Conservation (phyloP, 108 stramenopile species). For the Epipyxis sp. region DNA sequence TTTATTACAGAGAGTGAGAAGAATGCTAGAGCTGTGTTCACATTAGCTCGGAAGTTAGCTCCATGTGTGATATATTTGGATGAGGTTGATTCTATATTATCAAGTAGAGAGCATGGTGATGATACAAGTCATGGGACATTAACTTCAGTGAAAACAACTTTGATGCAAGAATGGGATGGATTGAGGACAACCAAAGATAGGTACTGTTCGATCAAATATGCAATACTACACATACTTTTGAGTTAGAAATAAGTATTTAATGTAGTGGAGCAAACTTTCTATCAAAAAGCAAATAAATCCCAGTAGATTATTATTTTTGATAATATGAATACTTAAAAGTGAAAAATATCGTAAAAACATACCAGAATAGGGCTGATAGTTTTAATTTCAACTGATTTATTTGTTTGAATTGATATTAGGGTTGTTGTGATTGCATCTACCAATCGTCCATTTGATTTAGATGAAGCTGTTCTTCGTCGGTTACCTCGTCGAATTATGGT, state of each 20-base stretch:
- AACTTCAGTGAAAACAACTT: conserved; percentile 84
- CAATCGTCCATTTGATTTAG: conserved; percentile 92
- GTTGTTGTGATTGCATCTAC: conserved; percentile 95
- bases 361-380: no score
- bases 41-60: conserved; percentile 84
- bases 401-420: no score
- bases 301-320: no score
- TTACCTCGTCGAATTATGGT: conserved; percentile 93
- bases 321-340: no score
- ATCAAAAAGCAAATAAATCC: no score
- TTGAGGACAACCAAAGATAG: conserved; percentile 69
- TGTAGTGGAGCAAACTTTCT: no score
- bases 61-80: conserved; percentile 95
- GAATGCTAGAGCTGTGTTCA: conserved; percentile 97
- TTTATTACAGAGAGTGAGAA: no score
- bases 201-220: no score
- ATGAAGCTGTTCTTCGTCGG: conserved; percentile 90
- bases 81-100: conserved; percentile 82
- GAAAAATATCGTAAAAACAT: no score
- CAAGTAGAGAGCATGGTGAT: conserved; percentile 62
- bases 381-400: no score
- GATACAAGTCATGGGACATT: conserved; percentile 85
- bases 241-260: no score
- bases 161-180: conserved; percentile 86
- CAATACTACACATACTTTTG: no score